Conservation (phyloP, 73 alveolate genomes). For the Tetrahymena elliotti region DNA sequence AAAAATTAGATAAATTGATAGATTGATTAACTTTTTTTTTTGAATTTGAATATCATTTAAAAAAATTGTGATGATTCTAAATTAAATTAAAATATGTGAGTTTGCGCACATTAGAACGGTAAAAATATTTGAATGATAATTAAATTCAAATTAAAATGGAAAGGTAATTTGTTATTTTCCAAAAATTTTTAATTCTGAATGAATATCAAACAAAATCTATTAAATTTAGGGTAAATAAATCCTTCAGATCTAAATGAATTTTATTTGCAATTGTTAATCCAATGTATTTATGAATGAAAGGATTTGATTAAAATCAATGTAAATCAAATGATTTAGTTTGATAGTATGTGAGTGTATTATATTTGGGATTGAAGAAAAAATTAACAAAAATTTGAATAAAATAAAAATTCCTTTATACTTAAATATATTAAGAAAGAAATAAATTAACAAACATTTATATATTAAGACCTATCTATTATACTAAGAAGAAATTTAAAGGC, state of each 20-base stretch:
- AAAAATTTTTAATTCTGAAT: no score
- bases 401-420: neutral
- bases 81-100: neutral
- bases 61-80: neutral
- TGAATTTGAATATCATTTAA: neutral
- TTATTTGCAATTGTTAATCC: no score
- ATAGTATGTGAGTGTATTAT: neutral
- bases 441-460: neutral
- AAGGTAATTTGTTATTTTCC: neutral
- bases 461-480: neutral
- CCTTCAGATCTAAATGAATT: neutral
- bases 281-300: neutral
- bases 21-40: neutral
- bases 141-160: neutral
- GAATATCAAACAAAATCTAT: neutral
- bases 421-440: neutral
- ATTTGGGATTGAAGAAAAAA: neutral
- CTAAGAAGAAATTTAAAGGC: neutral
- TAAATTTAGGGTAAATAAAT: neutral
- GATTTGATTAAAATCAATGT: no score
- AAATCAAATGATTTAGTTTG: neutral
- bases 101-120: conserved; percentile 1
- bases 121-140: neutral
- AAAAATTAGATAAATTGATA: neutral
- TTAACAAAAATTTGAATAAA: neutral